Evolutionary conservation across 2,329 filamentous ascomycete species (phyloP), one percentile per base, ranked within the genome.

Genomic region (Colletotrichum tropicale): DNA sequence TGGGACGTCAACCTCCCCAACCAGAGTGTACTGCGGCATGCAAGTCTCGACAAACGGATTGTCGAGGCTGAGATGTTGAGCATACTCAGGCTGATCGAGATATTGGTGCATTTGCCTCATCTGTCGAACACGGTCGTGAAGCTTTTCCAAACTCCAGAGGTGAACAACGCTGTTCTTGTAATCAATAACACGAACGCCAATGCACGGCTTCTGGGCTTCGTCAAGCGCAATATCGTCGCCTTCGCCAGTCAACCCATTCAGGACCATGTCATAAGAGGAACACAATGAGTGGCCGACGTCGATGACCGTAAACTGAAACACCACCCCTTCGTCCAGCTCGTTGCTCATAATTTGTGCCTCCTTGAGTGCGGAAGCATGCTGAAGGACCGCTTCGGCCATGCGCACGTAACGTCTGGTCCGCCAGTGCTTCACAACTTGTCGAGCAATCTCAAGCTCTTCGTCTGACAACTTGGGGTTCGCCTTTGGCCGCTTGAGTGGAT

Each of bases 51-150:
- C 92, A 82, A 99, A 99, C 0, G 97, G 96, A 80, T 98, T 98
- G 79, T 96, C 95, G 18, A 98, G 90, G 79, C 94, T 95, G 82
- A 98, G 94, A 80, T 98, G 97, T 82, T 97, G 95, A 69, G 96
- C 92, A 81, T 98, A 98, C 82, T 98, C 96, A 2, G 97, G 97
- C 74, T 97, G 94, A 81, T 98, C 96, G 79, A 98, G 92, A 81
- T 98, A 98, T 83, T 98, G 96, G 82, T 98, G 94, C 91, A 98
- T 95, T 84, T 98, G 96, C 60, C 97, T 93, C 97, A 99, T 99
- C 78, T 95, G 91, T 69, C 95, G 92, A 13, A 98, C 93, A 32
- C 97, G 93, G 76, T 95, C 93, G 76, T 96, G 93, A 21, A 99
- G 90, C 84, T 98, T 99, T 81, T 98, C 94, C 70, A 99, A 84